Evolutionary conservation across 148 eudicot species (phyloP).

Genomic region (Camellia japonica): DNA sequence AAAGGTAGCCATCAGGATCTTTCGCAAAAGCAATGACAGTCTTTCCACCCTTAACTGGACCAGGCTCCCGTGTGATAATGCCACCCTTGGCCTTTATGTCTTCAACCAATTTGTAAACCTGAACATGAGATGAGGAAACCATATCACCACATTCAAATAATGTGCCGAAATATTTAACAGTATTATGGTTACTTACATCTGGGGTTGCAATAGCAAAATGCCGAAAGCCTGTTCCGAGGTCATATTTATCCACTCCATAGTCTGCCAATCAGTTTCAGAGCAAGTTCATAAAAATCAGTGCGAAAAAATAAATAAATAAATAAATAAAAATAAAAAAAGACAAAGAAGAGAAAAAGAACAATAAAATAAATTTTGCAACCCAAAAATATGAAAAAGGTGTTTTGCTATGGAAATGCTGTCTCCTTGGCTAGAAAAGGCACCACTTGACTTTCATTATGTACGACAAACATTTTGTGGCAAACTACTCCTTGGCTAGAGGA

Average conservation of each 20-base stretch:
- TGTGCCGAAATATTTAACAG: not conserved
- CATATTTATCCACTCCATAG: constrained; percentile 90
- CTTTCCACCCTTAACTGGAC: constrained; percentile 90
- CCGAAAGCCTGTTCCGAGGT: constrained; percentile 94
- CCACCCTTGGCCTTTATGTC: constrained; percentile 74
- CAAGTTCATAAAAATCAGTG: not conserved
- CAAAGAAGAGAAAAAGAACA: not conserved
- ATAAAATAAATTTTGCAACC: not conserved
- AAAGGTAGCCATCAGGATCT: constrained; percentile 93
- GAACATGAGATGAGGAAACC: constrained; percentile 4
- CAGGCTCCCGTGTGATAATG: constrained; percentile 76
- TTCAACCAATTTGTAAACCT: constrained; percentile 92
- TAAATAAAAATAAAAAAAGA: too few relatives aligned
- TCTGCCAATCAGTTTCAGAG: constrained; percentile 39
- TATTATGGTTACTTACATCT: constrained; percentile 59
- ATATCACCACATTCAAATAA: not conserved
- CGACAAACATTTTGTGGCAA: not conserved
- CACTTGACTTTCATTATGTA: not conserved
- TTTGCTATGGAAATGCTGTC: not conserved
- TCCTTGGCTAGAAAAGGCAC: not conserved
- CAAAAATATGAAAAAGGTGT: not conserved
- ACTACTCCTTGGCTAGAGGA: too few relatives aligned
- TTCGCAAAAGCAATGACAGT: constrained; percentile 82
- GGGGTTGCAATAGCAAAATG: constrained; percentile 91
- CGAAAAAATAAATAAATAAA: too few relatives aligned